A percentile compares a stretch with the other conserved stretches of the same genome.
Evolutionary conservation across 2,329 filamentous ascomycete species (phyloP).

Genomic region (Arthrobotrys sphaeroides): DNA sequence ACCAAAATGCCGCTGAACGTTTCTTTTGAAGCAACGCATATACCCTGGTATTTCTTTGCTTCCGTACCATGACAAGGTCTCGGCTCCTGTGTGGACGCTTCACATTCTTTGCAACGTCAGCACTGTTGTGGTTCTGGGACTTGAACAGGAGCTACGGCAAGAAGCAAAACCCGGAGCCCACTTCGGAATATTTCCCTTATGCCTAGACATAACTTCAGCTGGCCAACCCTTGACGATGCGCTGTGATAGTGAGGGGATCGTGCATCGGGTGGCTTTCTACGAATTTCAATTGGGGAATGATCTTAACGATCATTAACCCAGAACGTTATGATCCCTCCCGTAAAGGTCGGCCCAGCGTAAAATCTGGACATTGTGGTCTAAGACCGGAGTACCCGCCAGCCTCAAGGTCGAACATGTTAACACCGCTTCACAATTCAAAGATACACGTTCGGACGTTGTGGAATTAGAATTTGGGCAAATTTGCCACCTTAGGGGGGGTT

Average conservation of each 20-base stretch:
- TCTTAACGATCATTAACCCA: conserved; percentile 18
- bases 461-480: neutral
- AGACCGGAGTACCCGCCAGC: neutral
- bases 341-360: neutral
- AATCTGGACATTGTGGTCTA: neutral
- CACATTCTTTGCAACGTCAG: conserved; percentile 48
- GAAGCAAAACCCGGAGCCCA: conserved; percentile 26
- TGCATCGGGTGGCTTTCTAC: conserved; percentile 49
- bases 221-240: conserved; percentile 34
- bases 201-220: conserved; percentile 29
- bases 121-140: neutral
- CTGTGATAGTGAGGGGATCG: conserved; percentile 42
- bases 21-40: conserved; percentile 21
- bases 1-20: conserved; percentile 8
- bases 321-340: conserved; percentile 3
- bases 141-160: neutral
- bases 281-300: conserved; percentile 28
- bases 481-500: conserved; percentile 1
- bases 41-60: conserved; percentile 11
- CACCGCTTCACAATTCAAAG: neutral
- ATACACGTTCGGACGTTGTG: neutral
- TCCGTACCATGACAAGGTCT: neutral
- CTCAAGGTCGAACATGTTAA: neutral
- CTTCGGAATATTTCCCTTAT: conserved; percentile 40
- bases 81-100: conserved; percentile 15